phyloP scores from a whole-genome alignment of 225 moss, liverwort and hornwort genomes.

The Straminergon stramineum region DNA sequence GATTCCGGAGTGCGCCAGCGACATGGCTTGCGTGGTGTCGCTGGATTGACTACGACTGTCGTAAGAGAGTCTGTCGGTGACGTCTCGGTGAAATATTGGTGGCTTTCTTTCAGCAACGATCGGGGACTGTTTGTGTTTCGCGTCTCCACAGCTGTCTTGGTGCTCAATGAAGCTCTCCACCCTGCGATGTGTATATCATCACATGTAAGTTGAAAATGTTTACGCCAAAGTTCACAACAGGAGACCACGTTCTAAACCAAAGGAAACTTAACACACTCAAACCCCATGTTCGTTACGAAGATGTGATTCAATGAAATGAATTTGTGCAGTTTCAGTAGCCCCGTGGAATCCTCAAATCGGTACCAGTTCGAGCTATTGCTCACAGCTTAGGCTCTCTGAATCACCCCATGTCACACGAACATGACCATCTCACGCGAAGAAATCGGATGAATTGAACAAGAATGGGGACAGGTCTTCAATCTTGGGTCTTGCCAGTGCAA shows the following conservation, averaged over 20 bases:
- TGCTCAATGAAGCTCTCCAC: slow-evolving; percentile 84
- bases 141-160: slow-evolving; percentile 52
- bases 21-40: slow-evolving; percentile 36
- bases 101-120: slow-evolving; percentile 1
- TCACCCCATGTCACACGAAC: neutral
- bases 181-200: neutral
- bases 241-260: too few relatives aligned
- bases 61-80: slow-evolving; percentile 8
- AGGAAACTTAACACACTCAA: neutral
- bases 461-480: neutral
- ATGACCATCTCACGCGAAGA: too few relatives aligned
- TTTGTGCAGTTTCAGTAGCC: neutral
- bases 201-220: neutral
- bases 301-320: neutral
- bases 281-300: too few relatives aligned
- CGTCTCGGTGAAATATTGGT: neutral
- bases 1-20: slow-evolving; percentile 25
- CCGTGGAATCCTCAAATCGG: neutral
- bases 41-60: slow-evolving; percentile 45
- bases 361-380: neutral
- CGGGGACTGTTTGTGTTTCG: slow-evolving; percentile 18
- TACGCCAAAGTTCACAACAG: neutral
- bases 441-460: neutral
- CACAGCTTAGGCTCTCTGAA: neutral
- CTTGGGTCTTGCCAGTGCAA: neutral